Percentiles rank a stretch among this genome's conserved stretches.
Conservation (phyloP, 371 early-diverging fungal genomes). For the Actinomortierella ambigua region DNA sequence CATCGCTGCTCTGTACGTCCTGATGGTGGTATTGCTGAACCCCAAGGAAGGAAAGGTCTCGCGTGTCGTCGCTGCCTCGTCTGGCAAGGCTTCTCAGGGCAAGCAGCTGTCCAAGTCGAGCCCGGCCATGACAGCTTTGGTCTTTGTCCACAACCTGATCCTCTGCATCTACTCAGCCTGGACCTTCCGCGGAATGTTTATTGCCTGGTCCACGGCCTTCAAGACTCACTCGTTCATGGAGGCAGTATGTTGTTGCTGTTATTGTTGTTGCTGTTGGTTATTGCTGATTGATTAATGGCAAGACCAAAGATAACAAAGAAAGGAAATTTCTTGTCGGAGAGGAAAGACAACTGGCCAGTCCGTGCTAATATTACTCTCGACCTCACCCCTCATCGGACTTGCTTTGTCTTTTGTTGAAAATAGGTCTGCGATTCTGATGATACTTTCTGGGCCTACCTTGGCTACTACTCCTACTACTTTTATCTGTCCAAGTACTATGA, state of each 20-base stretch:
- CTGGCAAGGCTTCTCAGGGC: constrained; percentile 2
- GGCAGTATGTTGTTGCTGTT: constrained; percentile 37
- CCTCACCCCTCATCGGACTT: too few species aligned
- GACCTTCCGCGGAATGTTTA: constrained; percentile 53
- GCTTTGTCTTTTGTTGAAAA: not conserved
- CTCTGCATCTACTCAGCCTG: constrained; percentile 61
- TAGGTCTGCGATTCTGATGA: constrained; percentile 55
- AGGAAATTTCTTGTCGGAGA: constrained; percentile 1
- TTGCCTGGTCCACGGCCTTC: constrained; percentile 34
- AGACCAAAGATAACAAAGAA: constrained; percentile 65
- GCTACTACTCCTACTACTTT: constrained; percentile 65
- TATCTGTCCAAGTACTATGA: constrained; percentile 73
- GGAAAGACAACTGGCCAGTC: constrained; percentile 58
- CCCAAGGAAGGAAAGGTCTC: constrained; percentile 48
- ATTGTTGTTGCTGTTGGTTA: not conserved
- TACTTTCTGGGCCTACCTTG: constrained; percentile 58
- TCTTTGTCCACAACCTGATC: constrained; percentile 63
- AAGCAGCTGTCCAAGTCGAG: constrained; percentile 33
- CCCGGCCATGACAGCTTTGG: constrained; percentile 51
- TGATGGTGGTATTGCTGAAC: constrained; percentile 41
- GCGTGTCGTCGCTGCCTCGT: constrained; percentile 42
- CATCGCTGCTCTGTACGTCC: constrained; percentile 29
- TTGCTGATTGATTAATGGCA: not conserved
- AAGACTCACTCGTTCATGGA: constrained; percentile 41
- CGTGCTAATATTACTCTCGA: constrained; percentile 59